These are phyloP conservation scores for Cyclotella atomus DNA, from an alignment of 108 stramenopile genomes.

Conservation along the genomic window DNA sequence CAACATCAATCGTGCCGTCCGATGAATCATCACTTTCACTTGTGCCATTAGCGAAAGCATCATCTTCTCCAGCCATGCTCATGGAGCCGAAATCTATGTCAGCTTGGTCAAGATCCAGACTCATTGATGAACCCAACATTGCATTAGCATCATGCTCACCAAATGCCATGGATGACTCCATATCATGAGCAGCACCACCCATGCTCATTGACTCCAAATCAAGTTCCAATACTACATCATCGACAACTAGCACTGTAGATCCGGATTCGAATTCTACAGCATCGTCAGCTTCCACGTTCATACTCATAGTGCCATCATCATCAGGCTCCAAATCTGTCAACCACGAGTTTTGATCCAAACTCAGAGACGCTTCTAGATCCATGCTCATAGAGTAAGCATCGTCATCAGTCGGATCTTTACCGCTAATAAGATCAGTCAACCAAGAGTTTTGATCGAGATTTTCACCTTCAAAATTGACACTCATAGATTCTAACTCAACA, in stretches of 20 bases:
- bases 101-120: background rate
- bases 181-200: too few species aligned
- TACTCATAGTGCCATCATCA: background rate
- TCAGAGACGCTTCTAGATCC: background rate
- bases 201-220: too few species aligned
- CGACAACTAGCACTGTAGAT: background rate
- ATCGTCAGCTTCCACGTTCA: background rate
- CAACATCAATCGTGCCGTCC: background rate
- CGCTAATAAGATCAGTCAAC: too few species aligned
- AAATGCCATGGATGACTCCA: too few species aligned
- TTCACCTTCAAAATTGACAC: background rate
- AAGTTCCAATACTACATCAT: background rate
- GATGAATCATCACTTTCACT: background rate
- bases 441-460: background rate
- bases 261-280: background rate
- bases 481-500: background rate
- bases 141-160: background rate
- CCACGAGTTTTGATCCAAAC: conserved; percentile 1
- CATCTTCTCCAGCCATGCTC: conserved; percentile 1
- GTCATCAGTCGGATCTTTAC: background rate
- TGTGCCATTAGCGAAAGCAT: background rate
- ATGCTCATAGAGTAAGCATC: background rate
- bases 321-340: background rate
- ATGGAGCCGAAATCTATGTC: conserved; percentile 1
- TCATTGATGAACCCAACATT: background rate